Evolutionary conservation across 169 alveolate species (phyloP).

Genomic region (Plasmodium gonderi): DNA sequence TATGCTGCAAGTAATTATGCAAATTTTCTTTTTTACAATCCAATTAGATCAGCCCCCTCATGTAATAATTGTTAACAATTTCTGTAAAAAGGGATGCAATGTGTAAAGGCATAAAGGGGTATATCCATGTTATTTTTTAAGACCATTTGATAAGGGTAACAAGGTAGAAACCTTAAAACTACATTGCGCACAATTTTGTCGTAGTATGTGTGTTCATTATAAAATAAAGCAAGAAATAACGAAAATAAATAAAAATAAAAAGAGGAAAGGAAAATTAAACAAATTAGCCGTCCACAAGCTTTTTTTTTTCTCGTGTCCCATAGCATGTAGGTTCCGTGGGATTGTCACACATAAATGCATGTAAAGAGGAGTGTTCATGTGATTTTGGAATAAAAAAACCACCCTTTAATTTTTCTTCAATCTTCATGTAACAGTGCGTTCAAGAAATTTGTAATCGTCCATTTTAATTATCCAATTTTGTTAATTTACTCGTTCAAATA

Average conservation of each 20-base stretch:
- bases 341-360: not conserved
- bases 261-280: not conserved
- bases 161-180: too few relatives aligned
- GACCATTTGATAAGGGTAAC: not conserved
- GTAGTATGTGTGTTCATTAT: too few relatives aligned
- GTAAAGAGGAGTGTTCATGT: not conserved
- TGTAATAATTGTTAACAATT: not conserved
- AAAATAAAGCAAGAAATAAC: too few relatives aligned
- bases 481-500: too few relatives aligned
- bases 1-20: too few relatives aligned
- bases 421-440: not conserved
- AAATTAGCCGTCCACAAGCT: not conserved
- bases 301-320: not conserved
- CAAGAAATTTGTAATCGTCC: not conserved
- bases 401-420: not conserved
- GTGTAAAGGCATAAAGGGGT: not conserved
- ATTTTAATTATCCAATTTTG: not conserved
- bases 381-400: not conserved
- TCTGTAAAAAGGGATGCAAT: not conserved
- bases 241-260: too few relatives aligned
- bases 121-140: not conserved
- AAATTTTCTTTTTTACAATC: not conserved
- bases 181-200: too few relatives aligned
- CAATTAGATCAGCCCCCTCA: not conserved
- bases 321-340: not conserved